Percentiles rank a stretch among this genome's conserved stretches.
Evolutionary conservation across 2,329 filamentous ascomycete species (phyloP).

Genomic region (Sporothrix mexicana): DNA sequence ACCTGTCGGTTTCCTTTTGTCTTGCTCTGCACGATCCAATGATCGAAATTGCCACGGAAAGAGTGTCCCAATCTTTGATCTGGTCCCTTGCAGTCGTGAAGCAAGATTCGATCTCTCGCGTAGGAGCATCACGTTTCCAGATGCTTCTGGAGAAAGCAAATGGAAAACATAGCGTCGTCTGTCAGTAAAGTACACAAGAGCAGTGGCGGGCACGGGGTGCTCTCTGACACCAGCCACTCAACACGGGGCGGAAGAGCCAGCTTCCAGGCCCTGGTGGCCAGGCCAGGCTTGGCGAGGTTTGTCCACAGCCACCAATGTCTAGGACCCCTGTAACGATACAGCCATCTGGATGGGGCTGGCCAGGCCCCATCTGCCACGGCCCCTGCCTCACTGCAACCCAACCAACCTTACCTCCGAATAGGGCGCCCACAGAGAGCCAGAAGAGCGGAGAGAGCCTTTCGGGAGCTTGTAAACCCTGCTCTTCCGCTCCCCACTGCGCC

Average conservation of each 20-base stretch:
- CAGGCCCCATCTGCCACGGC: background rate
- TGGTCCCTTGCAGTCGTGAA: background rate
- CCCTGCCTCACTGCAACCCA: conserved; percentile 20
- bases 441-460: background rate
- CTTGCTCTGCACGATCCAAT: background rate
- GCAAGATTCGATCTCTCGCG: background rate
- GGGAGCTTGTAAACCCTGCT: conserved; percentile 10
- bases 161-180: background rate
- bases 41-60: background rate
- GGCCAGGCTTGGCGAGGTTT: background rate
- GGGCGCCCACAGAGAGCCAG: background rate
- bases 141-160: background rate
- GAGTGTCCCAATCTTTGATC: background rate
- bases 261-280: conserved; percentile 2
- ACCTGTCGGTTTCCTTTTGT: background rate
- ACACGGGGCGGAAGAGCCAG: conserved; percentile 9
- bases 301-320: background rate
- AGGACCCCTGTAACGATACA: background rate
- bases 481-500: conserved; percentile 11
- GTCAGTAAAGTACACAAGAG: background rate
- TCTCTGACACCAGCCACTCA: background rate
- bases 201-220: background rate
- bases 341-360: background rate
- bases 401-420: conserved; percentile 2
- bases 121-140: background rate